These are phyloP conservation scores for Stachybotrys elegans DNA, from an alignment of 2,329 filamentous ascomycete species.

Conservation along the genomic window DNA sequence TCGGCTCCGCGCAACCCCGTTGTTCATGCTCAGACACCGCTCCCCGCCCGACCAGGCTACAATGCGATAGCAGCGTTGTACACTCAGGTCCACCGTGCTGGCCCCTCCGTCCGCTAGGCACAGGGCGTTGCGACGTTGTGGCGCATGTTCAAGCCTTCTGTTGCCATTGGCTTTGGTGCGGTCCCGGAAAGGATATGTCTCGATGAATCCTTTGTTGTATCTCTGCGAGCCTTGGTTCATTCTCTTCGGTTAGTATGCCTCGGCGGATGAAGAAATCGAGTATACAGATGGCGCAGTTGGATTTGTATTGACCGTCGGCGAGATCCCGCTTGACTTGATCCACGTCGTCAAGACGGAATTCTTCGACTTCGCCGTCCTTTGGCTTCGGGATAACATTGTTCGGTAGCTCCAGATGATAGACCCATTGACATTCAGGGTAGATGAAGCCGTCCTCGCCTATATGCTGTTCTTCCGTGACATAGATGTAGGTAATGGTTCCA, in stretches of 20 bases:
- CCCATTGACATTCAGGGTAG: conserved; percentile 87
- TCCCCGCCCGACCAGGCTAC: too few relatives aligned
- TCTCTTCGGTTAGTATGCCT: conserved; percentile 71
- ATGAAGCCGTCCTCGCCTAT: conserved; percentile 78
- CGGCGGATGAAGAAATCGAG: conserved; percentile 88
- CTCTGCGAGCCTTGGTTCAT: conserved; percentile 73
- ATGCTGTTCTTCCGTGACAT: conserved; percentile 68
- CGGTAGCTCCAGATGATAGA: conserved; percentile 82
- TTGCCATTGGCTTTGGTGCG: conserved; percentile 39
- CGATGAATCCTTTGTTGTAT: conserved; percentile 74
- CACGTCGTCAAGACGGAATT: conserved; percentile 72
- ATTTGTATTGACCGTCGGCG: conserved; percentile 75
- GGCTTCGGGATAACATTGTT: conserved; percentile 65
- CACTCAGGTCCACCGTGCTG: too few relatives aligned
- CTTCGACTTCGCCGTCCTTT: conserved; percentile 83
- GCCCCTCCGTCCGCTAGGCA: too few relatives aligned
- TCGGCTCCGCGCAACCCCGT: too few relatives aligned
- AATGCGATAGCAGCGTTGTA: too few relatives aligned
- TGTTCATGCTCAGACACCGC: too few relatives aligned
- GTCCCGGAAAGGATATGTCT: conserved; percentile 72
- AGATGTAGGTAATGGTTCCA: conserved; percentile 79
- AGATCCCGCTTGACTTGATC: conserved; percentile 71
- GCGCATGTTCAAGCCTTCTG: too few relatives aligned
- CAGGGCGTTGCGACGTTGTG: too few relatives aligned
- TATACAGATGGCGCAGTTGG: conserved; percentile 80